Percentiles rank a stretch among this genome's conserved stretches.
These are phyloP conservation scores for Xanthoceras sorbifolium DNA, from an alignment of 345 rosid genomes.

Conservation along the genomic window DNA sequence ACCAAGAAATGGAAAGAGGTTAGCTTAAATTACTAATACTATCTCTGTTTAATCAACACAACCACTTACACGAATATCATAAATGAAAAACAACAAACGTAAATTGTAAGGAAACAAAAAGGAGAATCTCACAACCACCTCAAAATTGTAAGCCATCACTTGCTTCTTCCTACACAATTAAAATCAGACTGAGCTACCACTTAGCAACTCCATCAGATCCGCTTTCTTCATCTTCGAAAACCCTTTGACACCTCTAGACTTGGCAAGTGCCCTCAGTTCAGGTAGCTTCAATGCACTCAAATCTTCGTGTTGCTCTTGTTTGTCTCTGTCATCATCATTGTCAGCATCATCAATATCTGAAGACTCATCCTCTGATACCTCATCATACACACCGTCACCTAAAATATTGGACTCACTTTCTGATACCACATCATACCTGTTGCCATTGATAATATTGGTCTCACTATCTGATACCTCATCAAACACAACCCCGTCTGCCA, in stretches of 20 bases:
- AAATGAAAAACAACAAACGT: neutral
- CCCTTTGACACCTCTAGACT: slow-evolving; percentile 78
- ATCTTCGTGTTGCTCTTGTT: slow-evolving; percentile 39
- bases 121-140: slow-evolving; percentile 21
- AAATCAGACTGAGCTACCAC: slow-evolving; percentile 33
- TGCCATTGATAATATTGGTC: slow-evolving; percentile 31
- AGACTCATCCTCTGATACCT: slow-evolving; percentile 17
- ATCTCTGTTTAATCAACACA: neutral
- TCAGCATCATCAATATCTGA: slow-evolving; percentile 29
- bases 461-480: slow-evolving; percentile 35
- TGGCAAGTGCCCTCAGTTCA: slow-evolving; percentile 76
- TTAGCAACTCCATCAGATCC: slow-evolving; percentile 59
- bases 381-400: slow-evolving; percentile 33
- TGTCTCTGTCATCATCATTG: slow-evolving; percentile 30
- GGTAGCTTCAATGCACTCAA: slow-evolving; percentile 62
- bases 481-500: slow-evolving; percentile 24
- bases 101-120: slow-evolving; percentile 17
- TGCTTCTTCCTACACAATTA: slow-evolving; percentile 14
- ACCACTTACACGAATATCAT: slow-evolving; percentile 7
- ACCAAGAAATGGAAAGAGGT: neutral
- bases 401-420: slow-evolving; percentile 24
- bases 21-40: neutral
- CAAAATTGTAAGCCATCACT: slow-evolving; percentile 3
- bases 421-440: slow-evolving; percentile 27
- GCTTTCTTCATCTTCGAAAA: slow-evolving; percentile 84